phyloP scores from a whole-genome alignment of 345 rosid genomes.

The Draba incana region DNA sequence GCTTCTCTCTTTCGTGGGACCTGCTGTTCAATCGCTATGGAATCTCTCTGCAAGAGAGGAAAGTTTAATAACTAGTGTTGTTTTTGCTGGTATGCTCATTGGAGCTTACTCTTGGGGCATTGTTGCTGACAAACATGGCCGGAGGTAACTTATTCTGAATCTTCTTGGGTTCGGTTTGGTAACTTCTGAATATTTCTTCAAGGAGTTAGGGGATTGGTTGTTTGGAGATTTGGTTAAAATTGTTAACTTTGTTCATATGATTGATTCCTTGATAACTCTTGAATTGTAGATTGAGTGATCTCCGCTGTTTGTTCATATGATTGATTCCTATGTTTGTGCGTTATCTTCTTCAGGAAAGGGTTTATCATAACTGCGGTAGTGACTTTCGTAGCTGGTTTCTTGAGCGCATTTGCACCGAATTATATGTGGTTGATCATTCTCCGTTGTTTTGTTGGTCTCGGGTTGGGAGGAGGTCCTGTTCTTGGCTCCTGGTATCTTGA shows the following conservation, averaged over 20 bases:
- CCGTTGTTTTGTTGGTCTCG: constrained; percentile 87
- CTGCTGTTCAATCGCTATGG: constrained; percentile 77
- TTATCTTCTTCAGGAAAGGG: constrained; percentile 68
- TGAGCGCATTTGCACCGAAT: constrained; percentile 79
- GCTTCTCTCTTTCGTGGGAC: constrained; percentile 90
- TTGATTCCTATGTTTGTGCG: constrained; percentile 10
- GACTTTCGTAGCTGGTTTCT: constrained; percentile 75
- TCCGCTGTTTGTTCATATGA: background rate
- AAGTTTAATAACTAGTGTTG: constrained; percentile 72
- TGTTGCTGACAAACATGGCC: constrained; percentile 79
- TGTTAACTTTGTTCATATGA: background rate
- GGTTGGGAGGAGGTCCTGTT: constrained; percentile 95
- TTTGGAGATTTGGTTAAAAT: background rate
- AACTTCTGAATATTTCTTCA: no score
- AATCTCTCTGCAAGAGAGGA: constrained; percentile 69
- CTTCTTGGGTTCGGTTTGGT: background rate
- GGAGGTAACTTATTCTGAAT: constrained; percentile 54
- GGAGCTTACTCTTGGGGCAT: constrained; percentile 94
- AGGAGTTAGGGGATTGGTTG: background rate
- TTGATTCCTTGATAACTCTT: background rate
- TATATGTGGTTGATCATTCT: constrained; percentile 56
- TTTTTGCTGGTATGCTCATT: constrained; percentile 85
- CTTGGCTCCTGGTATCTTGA: constrained; percentile 89
- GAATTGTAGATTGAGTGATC: no score
- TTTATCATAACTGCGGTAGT: constrained; percentile 78